Conservation (phyloP, 768 basidiomycete genomes). For the Lactifluus echinatus region DNA sequence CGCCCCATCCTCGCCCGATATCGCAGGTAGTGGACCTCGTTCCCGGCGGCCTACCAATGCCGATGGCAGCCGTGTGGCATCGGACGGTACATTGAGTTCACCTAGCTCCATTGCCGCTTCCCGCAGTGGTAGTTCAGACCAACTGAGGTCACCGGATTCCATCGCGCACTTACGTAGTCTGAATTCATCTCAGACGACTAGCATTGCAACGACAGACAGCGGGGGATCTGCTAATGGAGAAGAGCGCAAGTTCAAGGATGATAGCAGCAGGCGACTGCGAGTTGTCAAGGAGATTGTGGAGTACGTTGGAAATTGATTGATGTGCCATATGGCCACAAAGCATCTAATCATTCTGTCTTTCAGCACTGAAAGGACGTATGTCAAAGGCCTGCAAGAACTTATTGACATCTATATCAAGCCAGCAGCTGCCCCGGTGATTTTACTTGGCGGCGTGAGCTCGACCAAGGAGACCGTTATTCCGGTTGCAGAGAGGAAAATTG, state of each 20-base stretch:
- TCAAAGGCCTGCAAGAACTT: slow-evolving; percentile 87
- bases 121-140: slow-evolving; percentile 37
- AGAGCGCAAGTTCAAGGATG: slow-evolving; percentile 87
- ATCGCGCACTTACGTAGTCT: slow-evolving; percentile 53
- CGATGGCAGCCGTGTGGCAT: slow-evolving; percentile 51
- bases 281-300: slow-evolving; percentile 87
- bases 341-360: slow-evolving; percentile 17
- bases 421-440: slow-evolving; percentile 57
- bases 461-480: slow-evolving; percentile 83
- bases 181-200: slow-evolving; percentile 54
- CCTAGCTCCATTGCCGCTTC: slow-evolving; percentile 32
- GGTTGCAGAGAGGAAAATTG: slow-evolving; percentile 75
- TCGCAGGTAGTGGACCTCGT: slow-evolving; percentile 29
- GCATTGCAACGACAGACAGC: slow-evolving; percentile 70
- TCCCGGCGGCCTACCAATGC: slow-evolving; percentile 60
- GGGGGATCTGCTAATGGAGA: slow-evolving; percentile 48
- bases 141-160: slow-evolving; percentile 60
- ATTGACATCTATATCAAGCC: slow-evolving; percentile 94
- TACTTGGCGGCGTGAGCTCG: slow-evolving; percentile 61
- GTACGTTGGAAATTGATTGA: slow-evolving; percentile 38
- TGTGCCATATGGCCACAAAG: slow-evolving; percentile 12
- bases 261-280: slow-evolving; percentile 73
- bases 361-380: slow-evolving; percentile 93
- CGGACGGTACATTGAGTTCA: slow-evolving; percentile 35
- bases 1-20: slow-evolving; percentile 41